Base-by-base conservation (phyloP, 768 basidiomycete species). In the Lactarius quietus region DNA sequence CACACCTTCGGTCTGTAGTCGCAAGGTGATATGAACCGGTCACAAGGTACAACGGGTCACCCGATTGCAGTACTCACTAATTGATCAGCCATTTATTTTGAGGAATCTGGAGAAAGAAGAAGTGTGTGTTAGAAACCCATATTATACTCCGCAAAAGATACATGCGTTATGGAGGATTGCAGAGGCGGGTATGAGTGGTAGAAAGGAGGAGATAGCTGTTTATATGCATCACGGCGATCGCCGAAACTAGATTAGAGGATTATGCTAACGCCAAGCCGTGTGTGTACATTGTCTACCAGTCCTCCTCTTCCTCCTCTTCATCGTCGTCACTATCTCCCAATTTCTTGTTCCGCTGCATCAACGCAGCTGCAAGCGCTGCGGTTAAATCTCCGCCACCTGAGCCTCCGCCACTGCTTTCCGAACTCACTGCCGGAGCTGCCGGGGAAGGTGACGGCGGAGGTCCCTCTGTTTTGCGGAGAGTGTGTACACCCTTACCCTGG, bases 341-440 rank as follows among this genome's bases (percentile, higher is more conserved):
- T 72, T 91, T 88, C 78, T 90, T 93, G 73, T 92, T 96, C 70
- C 95, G 78, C 73, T 89, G 85, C 70, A 87, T 77, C 67, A 98
- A 76, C 1, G 94, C 94, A 57, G 86, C 89, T 6, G 93, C 95
- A 54, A 97, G 78, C 9, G 93, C 92, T 5, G 85, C 81, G 0
- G 94, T 93, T 65, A 96, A 74, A 76, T 95, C 88, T 0, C 83
- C 88, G 14, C 88, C 92, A 15, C 80, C 86, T 17, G 72, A 76
- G 1, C 78, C 73, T 15, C 77, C 73, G 28, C 78, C 72, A 33
- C 76, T 74, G 3, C 77, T 66, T 41, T 79, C 7, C 64, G 73
- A 7, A 59, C 67, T 43, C 77, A 78, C 15, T 76, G 74, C 3
- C 79, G 71, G 10, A 18, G 81, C 59, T 14, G 70, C 69, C 18